Percentiles rank a stretch among this genome's conserved stretches.
phyloP scores from a whole-genome alignment of 441 rosid species.

The Syzygium malaccense region DNA sequence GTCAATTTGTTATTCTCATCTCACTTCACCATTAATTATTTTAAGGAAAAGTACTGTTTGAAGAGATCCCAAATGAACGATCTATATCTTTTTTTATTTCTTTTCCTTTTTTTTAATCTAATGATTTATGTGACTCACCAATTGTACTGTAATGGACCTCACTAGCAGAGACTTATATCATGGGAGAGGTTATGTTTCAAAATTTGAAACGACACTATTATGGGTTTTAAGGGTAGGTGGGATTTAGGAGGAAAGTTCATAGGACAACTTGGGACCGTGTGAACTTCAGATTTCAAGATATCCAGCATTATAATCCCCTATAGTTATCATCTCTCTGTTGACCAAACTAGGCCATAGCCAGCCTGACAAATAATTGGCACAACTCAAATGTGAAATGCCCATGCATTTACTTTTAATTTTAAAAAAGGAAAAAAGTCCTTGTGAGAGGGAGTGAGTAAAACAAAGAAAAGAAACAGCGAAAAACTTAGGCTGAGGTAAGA shows the following conservation, averaged over 20 bases:
- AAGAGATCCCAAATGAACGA: neutral
- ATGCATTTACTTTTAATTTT: neutral
- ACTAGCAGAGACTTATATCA: neutral
- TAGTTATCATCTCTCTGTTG: constrained; percentile 9
- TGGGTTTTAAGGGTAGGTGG: neutral
- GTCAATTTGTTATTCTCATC: neutral
- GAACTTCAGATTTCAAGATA: neutral
- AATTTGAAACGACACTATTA: constrained; percentile 30
- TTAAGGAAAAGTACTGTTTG: neutral
- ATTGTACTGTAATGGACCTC: neutral
- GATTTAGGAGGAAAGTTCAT: constrained; percentile 5
- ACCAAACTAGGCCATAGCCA: neutral
- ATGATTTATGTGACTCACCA: constrained; percentile 1
- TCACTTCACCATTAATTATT: neutral
- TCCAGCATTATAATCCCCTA: constrained; percentile 6
- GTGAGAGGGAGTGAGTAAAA: neutral
- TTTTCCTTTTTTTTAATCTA: constrained; percentile 13
- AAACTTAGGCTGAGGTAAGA: neutral
- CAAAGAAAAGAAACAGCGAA: neutral
- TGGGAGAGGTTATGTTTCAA: constrained; percentile 24
- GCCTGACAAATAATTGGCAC: neutral
- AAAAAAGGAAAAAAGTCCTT: neutral
- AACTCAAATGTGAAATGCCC: neutral
- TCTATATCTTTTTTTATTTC: neutral
- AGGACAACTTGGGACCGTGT: constrained; percentile 15